Conservation (phyloP, 2,329 filamentous ascomycete species). For the Xylaria sp. region DNA sequence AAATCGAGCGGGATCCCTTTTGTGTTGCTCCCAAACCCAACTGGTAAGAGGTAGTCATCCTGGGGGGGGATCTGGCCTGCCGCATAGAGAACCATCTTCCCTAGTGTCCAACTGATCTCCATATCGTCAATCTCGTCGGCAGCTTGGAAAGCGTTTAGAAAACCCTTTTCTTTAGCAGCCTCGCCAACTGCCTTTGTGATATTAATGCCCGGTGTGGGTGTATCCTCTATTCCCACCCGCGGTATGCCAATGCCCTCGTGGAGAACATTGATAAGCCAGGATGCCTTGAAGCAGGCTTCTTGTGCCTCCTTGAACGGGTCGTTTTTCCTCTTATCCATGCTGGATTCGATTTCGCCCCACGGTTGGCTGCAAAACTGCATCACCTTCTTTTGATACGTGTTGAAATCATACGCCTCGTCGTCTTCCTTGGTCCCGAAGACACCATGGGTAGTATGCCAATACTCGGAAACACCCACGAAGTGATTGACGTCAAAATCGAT, state of each 20-base stretch:
- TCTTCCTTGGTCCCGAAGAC: conserved; percentile 84
- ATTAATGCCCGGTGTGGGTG: conserved; percentile 66
- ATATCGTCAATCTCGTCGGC: conserved; percentile 91
- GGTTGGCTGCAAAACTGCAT: conserved; percentile 84
- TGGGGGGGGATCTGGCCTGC: conserved; percentile 83
- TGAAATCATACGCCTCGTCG: conserved; percentile 82
- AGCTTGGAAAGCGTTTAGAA: conserved; percentile 86
- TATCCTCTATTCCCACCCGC: conserved; percentile 78
- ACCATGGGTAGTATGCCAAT: conserved; percentile 98
- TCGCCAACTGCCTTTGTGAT: conserved; percentile 76
- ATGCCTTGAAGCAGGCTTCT: conserved; percentile 96
- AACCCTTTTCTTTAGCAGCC: conserved; percentile 77
- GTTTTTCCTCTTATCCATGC: conserved; percentile 73
- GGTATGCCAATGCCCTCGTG: conserved; percentile 97
- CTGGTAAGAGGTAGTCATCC: conserved; percentile 69
- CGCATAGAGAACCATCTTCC: conserved; percentile 95
- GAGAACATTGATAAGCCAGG: conserved; percentile 96
- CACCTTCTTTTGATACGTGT: conserved; percentile 87
- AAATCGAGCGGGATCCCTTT: conserved; percentile 77
- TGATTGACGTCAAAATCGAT: conserved; percentile 98
- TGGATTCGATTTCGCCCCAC: conserved; percentile 79
- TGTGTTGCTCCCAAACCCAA: conserved; percentile 93
- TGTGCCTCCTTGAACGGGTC: conserved; percentile 82
- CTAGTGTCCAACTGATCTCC: conserved; percentile 96
- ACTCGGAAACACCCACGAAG: conserved; percentile 97